phyloP scores from a whole-genome alignment of 192 early-diverging fungal species.

The Phycomyces nitens region DNA sequence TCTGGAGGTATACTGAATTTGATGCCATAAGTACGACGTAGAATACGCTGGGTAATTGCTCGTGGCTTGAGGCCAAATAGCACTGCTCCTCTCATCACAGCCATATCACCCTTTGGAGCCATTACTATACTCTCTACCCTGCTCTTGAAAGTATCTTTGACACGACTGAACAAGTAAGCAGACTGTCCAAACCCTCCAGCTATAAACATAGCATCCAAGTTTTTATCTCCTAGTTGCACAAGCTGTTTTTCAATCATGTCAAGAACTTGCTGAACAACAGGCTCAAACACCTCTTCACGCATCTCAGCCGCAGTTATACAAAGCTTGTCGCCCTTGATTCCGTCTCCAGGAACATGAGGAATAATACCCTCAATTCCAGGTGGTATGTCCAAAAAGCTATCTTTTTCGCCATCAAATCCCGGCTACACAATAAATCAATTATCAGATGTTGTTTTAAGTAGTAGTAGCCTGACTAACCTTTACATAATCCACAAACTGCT shows the following conservation, averaged over 20 bases:
- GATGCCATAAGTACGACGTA: slow-evolving; percentile 47
- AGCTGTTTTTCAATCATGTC: slow-evolving; percentile 47
- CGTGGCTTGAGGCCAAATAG: slow-evolving; percentile 43
- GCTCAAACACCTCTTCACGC: slow-evolving; percentile 50
- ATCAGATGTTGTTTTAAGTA: too few relatives aligned
- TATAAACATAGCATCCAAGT: slow-evolving; percentile 45
- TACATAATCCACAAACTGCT: too few relatives aligned
- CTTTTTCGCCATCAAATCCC: too few relatives aligned
- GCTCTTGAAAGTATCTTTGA: slow-evolving; percentile 37
- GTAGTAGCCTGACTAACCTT: too few relatives aligned
- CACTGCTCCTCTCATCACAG: slow-evolving; percentile 55
- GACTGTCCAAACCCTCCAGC: slow-evolving; percentile 56
- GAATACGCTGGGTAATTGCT: slow-evolving; percentile 40
- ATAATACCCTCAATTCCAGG: too few relatives aligned
- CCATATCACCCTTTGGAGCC: slow-evolving; percentile 42
- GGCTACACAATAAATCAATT: too few relatives aligned
- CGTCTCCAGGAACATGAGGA: slow-evolving; percentile 23
- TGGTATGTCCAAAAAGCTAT: too few relatives aligned
- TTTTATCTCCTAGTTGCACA: slow-evolving; percentile 36
- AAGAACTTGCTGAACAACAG: slow-evolving; percentile 50
- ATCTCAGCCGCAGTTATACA: slow-evolving; percentile 43
- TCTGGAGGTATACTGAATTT: slow-evolving; percentile 10
- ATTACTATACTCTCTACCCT: slow-evolving; percentile 39
- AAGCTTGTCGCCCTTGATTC: slow-evolving; percentile 47
- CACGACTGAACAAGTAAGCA: slow-evolving; percentile 38